Conservation (phyloP, 208 protist genomes). For the Leishmania turanica region DNA sequence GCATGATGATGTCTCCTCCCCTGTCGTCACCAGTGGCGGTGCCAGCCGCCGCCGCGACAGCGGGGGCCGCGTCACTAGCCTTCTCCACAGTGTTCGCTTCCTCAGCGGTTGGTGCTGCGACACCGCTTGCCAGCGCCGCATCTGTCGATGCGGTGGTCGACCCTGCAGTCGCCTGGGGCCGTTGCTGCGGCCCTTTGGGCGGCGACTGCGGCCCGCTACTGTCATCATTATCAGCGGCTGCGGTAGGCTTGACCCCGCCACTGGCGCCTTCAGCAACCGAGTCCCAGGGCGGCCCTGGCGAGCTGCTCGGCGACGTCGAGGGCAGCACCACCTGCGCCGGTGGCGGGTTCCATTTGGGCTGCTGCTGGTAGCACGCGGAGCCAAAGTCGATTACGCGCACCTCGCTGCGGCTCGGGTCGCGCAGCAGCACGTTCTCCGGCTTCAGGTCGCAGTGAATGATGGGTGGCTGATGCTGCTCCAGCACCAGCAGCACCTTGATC, state of each 20-base stretch:
- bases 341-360: slow-evolving; percentile 21
- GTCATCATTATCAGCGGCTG: not conserved
- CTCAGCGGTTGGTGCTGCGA: not conserved
- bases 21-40: not conserved
- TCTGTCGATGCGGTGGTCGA: slow-evolving; percentile 79
- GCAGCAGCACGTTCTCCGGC: slow-evolving; percentile 94
- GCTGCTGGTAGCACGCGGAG: slow-evolving; percentile 90
- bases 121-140: not conserved
- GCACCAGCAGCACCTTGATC: slow-evolving; percentile 89
- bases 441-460: slow-evolving; percentile 99
- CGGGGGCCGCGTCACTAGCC: not conserved
- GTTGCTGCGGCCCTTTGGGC: slow-evolving; percentile 46
- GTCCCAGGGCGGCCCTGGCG: slow-evolving; percentile 26
- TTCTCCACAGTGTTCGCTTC: not conserved
- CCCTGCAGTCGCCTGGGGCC: slow-evolving; percentile 14
- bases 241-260: not conserved
- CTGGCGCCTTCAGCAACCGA: not conserved
- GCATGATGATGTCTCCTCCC: slow-evolving; percentile 23
- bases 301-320: slow-evolving; percentile 23
- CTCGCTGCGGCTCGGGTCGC: slow-evolving; percentile 81
- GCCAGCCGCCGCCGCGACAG: not conserved
- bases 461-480: slow-evolving; percentile 87
- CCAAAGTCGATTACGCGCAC: slow-evolving; percentile 99
- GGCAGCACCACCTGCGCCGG: slow-evolving; percentile 27
- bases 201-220: slow-evolving; percentile 5